phyloP scores from a whole-genome alignment of 2,329 filamentous ascomycete genomes.

The Graphilbum fragrans region DNA sequence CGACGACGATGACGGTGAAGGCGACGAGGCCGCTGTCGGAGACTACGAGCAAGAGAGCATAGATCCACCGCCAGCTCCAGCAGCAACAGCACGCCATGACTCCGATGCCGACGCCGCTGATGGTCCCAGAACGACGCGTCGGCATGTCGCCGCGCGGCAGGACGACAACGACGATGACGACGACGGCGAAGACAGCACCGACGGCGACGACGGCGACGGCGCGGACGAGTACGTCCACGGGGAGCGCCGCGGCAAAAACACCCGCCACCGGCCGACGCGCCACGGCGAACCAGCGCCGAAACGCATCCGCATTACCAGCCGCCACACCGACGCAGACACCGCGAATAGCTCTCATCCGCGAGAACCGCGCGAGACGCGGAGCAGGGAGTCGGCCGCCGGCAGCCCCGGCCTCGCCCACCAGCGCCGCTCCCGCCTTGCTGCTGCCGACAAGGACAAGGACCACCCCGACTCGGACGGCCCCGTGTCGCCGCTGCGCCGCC shows the following conservation, averaged over 20 bases:
- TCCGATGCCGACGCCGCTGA: background rate
- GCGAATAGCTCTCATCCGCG: too few species aligned
- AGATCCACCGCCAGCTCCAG: background rate
- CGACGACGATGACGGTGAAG: too few species aligned
- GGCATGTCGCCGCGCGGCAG: background rate
- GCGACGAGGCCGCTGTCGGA: background rate
- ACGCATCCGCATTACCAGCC: conserved; percentile 1
- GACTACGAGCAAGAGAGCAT: background rate
- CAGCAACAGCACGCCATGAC: too few species aligned
- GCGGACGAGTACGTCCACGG: background rate
- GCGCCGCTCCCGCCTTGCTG: too few species aligned
- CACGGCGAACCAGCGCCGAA: background rate
- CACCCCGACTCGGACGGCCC: background rate
- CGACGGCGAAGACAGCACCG: background rate
- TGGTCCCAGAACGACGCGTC: background rate
- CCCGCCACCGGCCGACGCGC: too few species aligned
- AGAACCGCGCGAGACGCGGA: too few species aligned
- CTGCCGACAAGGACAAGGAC: too few species aligned
- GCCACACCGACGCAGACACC: background rate
- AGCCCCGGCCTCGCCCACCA: too few species aligned
- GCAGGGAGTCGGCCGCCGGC: too few species aligned
- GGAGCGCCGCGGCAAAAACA: too few species aligned
- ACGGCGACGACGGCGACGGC: background rate
- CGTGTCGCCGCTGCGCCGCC: background rate
- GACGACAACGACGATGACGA: background rate